Conservation (phyloP, 129 eudicot species). For the Helianthus tuberosus region DNA sequence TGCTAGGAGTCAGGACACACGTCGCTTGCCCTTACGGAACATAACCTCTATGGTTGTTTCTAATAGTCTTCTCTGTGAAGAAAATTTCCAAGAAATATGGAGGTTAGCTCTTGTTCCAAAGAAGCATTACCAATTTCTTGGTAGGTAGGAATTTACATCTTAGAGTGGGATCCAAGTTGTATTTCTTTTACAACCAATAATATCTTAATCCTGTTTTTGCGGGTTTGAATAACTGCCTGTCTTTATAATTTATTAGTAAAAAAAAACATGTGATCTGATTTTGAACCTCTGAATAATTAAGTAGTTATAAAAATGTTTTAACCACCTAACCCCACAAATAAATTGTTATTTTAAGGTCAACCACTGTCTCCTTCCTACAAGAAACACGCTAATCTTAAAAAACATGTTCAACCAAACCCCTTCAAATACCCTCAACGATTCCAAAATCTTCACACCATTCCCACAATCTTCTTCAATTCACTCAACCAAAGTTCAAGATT, state of each 20-base stretch:
- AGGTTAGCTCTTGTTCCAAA: constrained; percentile 37
- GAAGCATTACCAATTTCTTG: constrained; percentile 57
- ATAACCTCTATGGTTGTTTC: constrained; percentile 60
- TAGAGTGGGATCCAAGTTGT: constrained; percentile 60
- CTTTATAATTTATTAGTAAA: not conserved
- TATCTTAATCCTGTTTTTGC: constrained; percentile 48
- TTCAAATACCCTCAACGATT: constrained; percentile 4
- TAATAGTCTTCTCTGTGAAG: constrained; percentile 44
- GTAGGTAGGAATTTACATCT: constrained; percentile 66
- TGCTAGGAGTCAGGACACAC: no score
- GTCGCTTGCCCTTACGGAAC: constrained; percentile 1
- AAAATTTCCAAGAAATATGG: constrained; percentile 10
- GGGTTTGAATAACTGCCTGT: not conserved
- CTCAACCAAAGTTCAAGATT: not conserved
- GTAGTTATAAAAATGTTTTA: not conserved
- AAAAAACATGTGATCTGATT: not conserved
- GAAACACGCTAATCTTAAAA: not conserved
- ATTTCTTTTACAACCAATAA: constrained; percentile 42
- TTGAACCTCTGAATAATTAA: not conserved
- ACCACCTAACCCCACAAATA: constrained; percentile 7
- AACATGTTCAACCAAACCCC: not conserved
- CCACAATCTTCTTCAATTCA: not conserved
- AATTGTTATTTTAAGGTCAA: not conserved
- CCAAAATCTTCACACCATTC: not conserved
- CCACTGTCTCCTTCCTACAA: not conserved